phyloP scores from a whole-genome alignment of 2,329 filamentous ascomycete genomes.

The Thyridium curvatum region DNA sequence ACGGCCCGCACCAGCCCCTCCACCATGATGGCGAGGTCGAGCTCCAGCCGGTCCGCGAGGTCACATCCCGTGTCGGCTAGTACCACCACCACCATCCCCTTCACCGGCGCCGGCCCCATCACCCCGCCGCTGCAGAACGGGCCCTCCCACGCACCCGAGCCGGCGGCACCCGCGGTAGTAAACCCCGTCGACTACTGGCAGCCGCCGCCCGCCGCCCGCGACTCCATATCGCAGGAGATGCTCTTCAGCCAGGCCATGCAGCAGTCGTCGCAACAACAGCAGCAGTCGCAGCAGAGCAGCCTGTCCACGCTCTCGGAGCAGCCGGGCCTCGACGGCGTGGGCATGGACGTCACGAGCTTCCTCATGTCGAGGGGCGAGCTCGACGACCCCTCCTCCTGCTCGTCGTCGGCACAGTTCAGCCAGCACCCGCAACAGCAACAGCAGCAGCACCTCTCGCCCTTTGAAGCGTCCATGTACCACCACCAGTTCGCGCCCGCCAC shows the following conservation, averaged over 20 bases:
- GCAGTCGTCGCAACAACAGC: neutral
- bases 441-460: no score
- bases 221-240: no score
- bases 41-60: neutral
- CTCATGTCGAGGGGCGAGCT: constrained; percentile 2
- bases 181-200: neutral
- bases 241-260: neutral
- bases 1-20: neutral
- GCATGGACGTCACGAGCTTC: constrained; percentile 8
- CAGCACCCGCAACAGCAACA: no score
- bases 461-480: no score
- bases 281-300: no score
- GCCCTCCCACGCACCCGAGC: no score
- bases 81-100: constrained; percentile 1
- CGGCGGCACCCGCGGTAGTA: neutral
- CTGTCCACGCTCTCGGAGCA: neutral
- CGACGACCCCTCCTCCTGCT: no score
- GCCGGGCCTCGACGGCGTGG: constrained; percentile 3
- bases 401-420: no score
- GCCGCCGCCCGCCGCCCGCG: neutral
- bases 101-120: constrained; percentile 1
- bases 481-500: no score
- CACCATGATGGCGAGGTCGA: constrained; percentile 1
- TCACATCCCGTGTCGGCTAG: constrained; percentile 1
- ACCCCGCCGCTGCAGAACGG: neutral